These are phyloP conservation scores for Pyrenopolyporus hunteri DNA, from an alignment of 495 filamentous ascomycete species.

Conservation along the genomic window DNA sequence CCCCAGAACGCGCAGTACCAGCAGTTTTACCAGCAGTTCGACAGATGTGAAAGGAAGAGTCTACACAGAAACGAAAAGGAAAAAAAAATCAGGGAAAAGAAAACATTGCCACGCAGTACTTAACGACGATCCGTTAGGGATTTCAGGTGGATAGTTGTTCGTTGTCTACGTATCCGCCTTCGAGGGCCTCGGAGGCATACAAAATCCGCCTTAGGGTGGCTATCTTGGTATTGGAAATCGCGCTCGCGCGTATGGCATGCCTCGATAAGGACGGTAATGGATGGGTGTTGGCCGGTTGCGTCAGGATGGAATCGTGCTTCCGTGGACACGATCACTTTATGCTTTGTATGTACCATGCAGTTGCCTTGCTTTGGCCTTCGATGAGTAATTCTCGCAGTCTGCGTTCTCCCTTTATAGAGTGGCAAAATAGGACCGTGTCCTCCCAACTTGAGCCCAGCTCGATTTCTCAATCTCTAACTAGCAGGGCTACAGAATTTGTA, in stretches of 20 bases:
- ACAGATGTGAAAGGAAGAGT: not conserved
- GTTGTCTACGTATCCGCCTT: not conserved
- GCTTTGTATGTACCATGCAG: conserved; percentile 18
- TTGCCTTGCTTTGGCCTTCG: conserved; percentile 6
- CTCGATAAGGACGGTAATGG: conserved; percentile 16
- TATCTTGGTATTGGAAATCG: conserved; percentile 13
- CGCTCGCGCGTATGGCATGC: not conserved
- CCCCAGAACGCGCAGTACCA: not conserved
- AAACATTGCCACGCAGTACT: not conserved
- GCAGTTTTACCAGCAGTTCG: not conserved
- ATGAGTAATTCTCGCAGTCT: not conserved
- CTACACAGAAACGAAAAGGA: not conserved
- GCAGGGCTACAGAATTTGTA: not conserved
- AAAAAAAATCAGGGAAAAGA: not conserved
- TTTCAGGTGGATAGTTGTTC: not conserved
- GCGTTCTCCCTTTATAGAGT: no score
- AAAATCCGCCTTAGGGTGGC: not conserved
- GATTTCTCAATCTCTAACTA: no score
- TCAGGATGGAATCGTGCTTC: conserved; percentile 27
- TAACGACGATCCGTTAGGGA: not conserved
- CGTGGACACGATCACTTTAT: not conserved
- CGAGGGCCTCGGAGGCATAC: not conserved
- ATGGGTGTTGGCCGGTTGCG: conserved; percentile 10
- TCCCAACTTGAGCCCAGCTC: no score
- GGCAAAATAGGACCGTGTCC: not conserved